Conservation (phyloP, 371 early-diverging fungal species). For the Rhizomucor pusillus region DNA sequence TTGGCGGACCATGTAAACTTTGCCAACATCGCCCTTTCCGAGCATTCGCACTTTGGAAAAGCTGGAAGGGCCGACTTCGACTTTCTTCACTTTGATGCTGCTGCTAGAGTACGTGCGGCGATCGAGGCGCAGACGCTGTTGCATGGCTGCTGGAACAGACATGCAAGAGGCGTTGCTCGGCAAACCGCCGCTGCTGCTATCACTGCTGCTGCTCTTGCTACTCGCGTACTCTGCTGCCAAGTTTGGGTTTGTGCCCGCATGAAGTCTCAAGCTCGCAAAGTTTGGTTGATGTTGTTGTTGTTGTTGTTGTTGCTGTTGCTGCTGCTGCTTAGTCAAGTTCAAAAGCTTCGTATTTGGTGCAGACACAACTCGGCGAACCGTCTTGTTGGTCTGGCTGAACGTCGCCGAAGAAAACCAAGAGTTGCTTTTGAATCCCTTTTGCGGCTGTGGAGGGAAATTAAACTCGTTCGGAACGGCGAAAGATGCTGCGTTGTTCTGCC, state of each 20-base stretch:
- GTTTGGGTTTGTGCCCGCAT: too few species aligned
- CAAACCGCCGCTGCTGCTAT: background rate
- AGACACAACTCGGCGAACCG: constrained; percentile 59
- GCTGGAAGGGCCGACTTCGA: constrained; percentile 81
- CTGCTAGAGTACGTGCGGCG: constrained; percentile 74
- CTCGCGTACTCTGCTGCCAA: background rate
- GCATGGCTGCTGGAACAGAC: background rate
- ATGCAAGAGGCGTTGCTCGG: background rate
- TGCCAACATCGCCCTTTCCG: constrained; percentile 78
- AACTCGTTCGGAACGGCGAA: constrained; percentile 42
- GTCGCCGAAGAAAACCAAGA: constrained; percentile 37
- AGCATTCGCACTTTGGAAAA: constrained; percentile 84
- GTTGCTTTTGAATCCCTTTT: constrained; percentile 36
- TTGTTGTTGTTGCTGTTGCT: constrained; percentile 11
- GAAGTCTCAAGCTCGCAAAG: constrained; percentile 10
- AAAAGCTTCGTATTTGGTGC: constrained; percentile 48
- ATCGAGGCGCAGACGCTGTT: constrained; percentile 11
- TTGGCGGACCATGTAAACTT: constrained; percentile 91
- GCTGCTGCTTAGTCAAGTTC: constrained; percentile 13
- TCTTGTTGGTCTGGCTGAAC: constrained; percentile 21
- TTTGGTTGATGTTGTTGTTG: constrained; percentile 9
- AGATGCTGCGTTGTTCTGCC: constrained; percentile 8
- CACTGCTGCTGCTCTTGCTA: background rate
- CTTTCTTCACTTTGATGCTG: constrained; percentile 74
- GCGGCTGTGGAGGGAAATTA: constrained; percentile 16